Evolutionary conservation across 345 rosid genomes (phyloP).

Genomic region (Populus pruinosa): DNA sequence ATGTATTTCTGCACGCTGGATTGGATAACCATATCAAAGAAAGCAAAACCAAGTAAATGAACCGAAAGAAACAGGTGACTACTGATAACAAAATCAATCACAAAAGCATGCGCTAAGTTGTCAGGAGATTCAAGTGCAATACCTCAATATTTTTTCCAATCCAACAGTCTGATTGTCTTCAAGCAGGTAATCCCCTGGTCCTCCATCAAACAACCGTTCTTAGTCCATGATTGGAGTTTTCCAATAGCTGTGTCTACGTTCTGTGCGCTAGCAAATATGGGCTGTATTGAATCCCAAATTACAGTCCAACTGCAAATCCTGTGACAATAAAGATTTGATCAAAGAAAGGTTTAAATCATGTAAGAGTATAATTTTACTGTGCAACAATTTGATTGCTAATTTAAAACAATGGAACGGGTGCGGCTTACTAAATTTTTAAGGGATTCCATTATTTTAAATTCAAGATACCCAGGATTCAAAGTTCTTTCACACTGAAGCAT

Average conservation of each 20-base stretch:
- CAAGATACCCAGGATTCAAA: neutral
- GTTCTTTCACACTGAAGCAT: neutral
- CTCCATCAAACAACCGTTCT: neutral
- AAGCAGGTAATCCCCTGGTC: neutral
- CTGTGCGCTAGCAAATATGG: neutral
- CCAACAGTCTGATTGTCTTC: neutral
- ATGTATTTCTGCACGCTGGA: neutral
- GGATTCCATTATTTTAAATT: neutral
- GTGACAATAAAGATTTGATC: slow-evolving; percentile 7
- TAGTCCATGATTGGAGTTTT: neutral
- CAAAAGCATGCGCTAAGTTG: neutral
- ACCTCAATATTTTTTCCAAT: neutral
- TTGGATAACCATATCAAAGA: neutral
- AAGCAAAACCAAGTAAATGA: neutral
- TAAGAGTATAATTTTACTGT: neutral
- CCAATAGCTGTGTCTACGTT: neutral
- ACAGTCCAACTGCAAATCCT: neutral
- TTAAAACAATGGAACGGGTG: neutral
- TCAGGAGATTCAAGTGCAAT: neutral
- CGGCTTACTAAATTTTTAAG: neutral
- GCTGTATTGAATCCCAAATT: neutral
- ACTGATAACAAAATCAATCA: neutral
- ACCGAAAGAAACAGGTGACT: neutral
- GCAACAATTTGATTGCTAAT: neutral
- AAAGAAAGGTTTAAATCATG: neutral